Conservation (phyloP, 176 grass and related monocot species). For the Bromus sterilis region DNA sequence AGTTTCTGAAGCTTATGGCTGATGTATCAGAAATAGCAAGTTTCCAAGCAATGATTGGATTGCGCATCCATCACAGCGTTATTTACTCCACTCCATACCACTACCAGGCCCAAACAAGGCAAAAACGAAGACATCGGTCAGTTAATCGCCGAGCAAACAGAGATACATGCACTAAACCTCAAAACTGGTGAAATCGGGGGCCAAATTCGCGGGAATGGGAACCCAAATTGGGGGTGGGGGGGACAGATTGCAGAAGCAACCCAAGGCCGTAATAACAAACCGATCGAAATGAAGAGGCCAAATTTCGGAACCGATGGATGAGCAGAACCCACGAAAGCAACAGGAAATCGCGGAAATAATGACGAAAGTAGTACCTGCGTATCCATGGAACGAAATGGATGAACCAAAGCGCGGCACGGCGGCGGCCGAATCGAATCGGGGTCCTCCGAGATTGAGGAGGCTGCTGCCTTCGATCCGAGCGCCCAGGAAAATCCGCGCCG, state of each 20-base stretch:
- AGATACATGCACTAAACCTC: neutral
- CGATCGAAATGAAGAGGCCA: neutral
- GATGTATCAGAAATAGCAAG: constrained; percentile 14
- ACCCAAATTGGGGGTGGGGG: neutral
- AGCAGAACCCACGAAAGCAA: neutral
- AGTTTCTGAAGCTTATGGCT: neutral
- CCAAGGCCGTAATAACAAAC: neutral
- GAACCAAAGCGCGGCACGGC: constrained; percentile 14
- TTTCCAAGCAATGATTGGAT: neutral
- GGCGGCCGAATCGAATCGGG: neutral
- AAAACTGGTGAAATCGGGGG: neutral
- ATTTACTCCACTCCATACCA: neutral
- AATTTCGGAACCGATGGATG: neutral
- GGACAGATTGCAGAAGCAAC: neutral
- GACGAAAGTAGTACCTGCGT: neutral
- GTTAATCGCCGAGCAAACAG: neutral
- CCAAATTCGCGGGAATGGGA: neutral
- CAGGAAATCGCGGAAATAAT: constrained; percentile 21
- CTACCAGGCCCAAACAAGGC: neutral
- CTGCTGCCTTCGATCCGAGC: constrained; percentile 3
- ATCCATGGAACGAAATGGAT: constrained; percentile 1
- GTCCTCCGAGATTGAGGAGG: neutral
- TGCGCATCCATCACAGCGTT: neutral
- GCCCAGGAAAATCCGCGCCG: neutral
- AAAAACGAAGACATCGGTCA: neutral